A percentile compares a stretch with the other conserved stretches of the same genome.
phyloP scores from a whole-genome alignment of 2,329 filamentous ascomycete genomes.

The Colletotrichum orbiculare region DNA sequence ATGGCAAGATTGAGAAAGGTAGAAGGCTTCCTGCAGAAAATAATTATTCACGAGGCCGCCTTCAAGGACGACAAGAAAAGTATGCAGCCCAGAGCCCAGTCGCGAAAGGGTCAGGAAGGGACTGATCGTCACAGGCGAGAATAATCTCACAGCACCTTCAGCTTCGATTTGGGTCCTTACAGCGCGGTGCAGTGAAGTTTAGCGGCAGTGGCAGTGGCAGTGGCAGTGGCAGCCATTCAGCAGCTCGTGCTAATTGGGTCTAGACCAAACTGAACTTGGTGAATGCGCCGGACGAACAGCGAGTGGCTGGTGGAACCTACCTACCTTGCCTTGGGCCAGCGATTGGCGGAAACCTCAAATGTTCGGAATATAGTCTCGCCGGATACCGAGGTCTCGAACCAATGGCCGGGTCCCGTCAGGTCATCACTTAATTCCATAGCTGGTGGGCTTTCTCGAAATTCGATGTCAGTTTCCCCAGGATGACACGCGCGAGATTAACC shows the following conservation, averaged over 20 bases:
- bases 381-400: no score
- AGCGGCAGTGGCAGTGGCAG: no score
- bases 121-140: conserved; percentile 9
- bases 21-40: not conserved
- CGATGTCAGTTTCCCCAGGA: conserved; percentile 32
- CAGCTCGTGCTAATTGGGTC: conserved; percentile 24
- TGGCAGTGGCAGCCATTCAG: conserved; percentile 20
- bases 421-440: conserved; percentile 26
- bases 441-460: conserved; percentile 10
- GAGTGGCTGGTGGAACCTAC: not conserved
- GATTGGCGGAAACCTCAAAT: no score
- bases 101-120: conserved; percentile 25
- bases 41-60: no score
- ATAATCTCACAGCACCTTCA: conserved; percentile 31
- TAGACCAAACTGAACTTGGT: no score
- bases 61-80: not conserved
- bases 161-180: not conserved
- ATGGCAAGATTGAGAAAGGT: not conserved
- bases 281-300: conserved; percentile 9
- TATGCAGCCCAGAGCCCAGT: conserved; percentile 16
- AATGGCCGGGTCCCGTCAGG: not conserved
- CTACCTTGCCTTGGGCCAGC: no score
- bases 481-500: conserved; percentile 28
- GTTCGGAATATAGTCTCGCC: no score
- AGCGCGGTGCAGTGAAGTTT: no score